These are phyloP conservation scores for Polygonum maritimum DNA, from an alignment of 148 eudicot genomes.

Conservation along the genomic window DNA sequence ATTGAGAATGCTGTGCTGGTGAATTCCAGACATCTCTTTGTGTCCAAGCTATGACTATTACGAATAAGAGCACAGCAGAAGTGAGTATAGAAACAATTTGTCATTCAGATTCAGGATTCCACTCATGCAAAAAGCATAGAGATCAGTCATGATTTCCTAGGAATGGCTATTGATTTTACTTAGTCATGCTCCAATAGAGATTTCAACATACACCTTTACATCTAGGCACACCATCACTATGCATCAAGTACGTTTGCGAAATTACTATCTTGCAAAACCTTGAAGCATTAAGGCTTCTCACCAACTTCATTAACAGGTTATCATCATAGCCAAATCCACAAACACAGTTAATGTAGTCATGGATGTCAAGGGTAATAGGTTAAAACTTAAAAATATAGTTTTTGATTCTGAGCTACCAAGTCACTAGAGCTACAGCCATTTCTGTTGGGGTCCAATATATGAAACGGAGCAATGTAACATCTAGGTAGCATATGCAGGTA, in stretches of 20 bases:
- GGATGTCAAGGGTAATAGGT: background rate
- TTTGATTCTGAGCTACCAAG: background rate
- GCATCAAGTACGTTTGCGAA: background rate
- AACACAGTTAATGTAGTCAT: background rate
- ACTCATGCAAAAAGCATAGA: background rate
- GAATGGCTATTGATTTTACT: background rate
- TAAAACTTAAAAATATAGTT: background rate
- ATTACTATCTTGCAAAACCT: background rate
- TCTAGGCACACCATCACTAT: background rate
- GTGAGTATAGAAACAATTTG: background rate
- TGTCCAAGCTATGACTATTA: conserved; percentile 43
- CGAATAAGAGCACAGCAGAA: conserved; percentile 12
- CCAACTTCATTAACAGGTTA: background rate
- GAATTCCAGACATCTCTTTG: conserved; percentile 35
- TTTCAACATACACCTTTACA: background rate
- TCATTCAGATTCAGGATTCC: background rate
- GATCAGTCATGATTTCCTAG: background rate
- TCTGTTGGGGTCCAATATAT: background rate
- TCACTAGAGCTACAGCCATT: background rate
- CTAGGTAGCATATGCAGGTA: background rate
- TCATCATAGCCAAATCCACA: background rate
- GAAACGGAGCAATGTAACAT: background rate
- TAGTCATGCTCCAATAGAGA: background rate
- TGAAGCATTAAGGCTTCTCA: background rate
- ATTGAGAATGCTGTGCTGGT: conserved; percentile 32